Conservation (phyloP, 2,329 filamentous ascomycete species). For the Lachnellula hyalina region DNA sequence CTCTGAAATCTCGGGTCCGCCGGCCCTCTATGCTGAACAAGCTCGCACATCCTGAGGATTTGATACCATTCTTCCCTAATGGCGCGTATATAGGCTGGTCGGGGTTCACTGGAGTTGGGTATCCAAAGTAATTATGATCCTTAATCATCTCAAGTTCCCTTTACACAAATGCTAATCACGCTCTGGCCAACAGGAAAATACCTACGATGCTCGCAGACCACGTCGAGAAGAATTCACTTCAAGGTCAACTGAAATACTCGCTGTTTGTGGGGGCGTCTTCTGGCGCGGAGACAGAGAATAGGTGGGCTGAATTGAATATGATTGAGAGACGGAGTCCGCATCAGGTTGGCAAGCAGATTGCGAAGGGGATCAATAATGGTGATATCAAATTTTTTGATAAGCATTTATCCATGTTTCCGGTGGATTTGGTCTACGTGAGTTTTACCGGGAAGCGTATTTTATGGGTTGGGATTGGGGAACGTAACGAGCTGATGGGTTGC, state of each 20-base stretch:
- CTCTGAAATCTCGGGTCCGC: slow-evolving; percentile 69
- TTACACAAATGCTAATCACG: slow-evolving; percentile 5
- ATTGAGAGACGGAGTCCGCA: slow-evolving; percentile 80
- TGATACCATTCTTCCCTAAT: slow-evolving; percentile 77
- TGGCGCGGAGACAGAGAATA: slow-evolving; percentile 79
- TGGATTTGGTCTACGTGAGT: slow-evolving; percentile 72
- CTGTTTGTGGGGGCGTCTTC: slow-evolving; percentile 88
- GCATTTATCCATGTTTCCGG: slow-evolving; percentile 87
- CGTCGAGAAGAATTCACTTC: slow-evolving; percentile 78
- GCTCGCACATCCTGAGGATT: slow-evolving; percentile 71
- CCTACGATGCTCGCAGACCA: slow-evolving; percentile 81
- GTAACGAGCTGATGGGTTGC: slow-evolving; percentile 7
- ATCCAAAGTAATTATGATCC: slow-evolving; percentile 63
- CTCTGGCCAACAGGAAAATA: slow-evolving; percentile 56
- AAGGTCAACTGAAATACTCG: slow-evolving; percentile 79
- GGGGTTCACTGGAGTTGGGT: slow-evolving; percentile 85
- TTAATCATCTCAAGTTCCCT: neutral
- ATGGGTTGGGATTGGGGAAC: neutral
- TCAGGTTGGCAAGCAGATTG: slow-evolving; percentile 85
- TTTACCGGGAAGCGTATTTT: slow-evolving; percentile 1
- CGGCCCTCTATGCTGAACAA: slow-evolving; percentile 76
- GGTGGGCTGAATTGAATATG: slow-evolving; percentile 88
- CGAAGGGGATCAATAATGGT: slow-evolving; percentile 85
- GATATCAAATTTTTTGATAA: slow-evolving; percentile 92
- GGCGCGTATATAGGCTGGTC: slow-evolving; percentile 86